Percentiles rank a stretch among this genome's conserved stretches.
Evolutionary conservation across 805 yeast genomes (phyloP).

Genomic region (Cyberlindnera meyerae): DNA sequence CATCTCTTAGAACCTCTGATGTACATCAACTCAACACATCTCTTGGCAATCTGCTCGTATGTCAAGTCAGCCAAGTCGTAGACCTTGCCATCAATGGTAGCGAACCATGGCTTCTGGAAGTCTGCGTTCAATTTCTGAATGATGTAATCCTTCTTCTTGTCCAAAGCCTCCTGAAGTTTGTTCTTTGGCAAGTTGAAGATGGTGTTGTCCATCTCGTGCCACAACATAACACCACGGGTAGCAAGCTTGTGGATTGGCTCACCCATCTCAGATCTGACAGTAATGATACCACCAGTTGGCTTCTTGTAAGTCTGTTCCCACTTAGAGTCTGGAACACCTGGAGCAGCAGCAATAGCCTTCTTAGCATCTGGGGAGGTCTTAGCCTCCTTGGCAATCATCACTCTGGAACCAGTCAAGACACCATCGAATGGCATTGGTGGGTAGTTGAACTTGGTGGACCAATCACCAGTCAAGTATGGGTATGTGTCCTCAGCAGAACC

Average conservation of each 20-base stretch:
- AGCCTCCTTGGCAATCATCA: slow-evolving; percentile 96
- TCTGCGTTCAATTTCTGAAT: slow-evolving; percentile 85
- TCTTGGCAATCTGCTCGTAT: slow-evolving; percentile 80
- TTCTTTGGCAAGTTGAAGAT: slow-evolving; percentile 87
- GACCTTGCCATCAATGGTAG: slow-evolving; percentile 61
- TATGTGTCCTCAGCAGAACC: slow-evolving; percentile 96
- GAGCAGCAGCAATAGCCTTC: slow-evolving; percentile 79
- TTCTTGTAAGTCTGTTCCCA: slow-evolving; percentile 96
- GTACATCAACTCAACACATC: slow-evolving; percentile 84
- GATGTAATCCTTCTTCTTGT: slow-evolving; percentile 80
- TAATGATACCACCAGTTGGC: slow-evolving; percentile 95
- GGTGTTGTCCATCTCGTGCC: slow-evolving; percentile 97
- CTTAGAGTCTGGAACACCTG: slow-evolving; percentile 82
- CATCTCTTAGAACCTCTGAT: slow-evolving; percentile 75
- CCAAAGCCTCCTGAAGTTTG: slow-evolving; percentile 75
- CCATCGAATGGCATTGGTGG: slow-evolving; percentile 99
- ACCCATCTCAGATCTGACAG: slow-evolving; percentile 98
- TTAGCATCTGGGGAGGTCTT: slow-evolving; percentile 92
- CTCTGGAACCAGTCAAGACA: slow-evolving; percentile 91
- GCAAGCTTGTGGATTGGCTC: slow-evolving; percentile 99
- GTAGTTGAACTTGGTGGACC: slow-evolving; percentile 83
- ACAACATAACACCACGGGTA: slow-evolving; percentile 93
- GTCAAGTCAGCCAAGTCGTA: slow-evolving; percentile 96
- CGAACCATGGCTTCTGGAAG: slow-evolving; percentile 98
- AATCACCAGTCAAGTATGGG: slow-evolving; percentile 95